These are phyloP conservation scores for Eucalyptus curtisii DNA, from an alignment of 345 rosid species.

Conservation along the genomic window DNA sequence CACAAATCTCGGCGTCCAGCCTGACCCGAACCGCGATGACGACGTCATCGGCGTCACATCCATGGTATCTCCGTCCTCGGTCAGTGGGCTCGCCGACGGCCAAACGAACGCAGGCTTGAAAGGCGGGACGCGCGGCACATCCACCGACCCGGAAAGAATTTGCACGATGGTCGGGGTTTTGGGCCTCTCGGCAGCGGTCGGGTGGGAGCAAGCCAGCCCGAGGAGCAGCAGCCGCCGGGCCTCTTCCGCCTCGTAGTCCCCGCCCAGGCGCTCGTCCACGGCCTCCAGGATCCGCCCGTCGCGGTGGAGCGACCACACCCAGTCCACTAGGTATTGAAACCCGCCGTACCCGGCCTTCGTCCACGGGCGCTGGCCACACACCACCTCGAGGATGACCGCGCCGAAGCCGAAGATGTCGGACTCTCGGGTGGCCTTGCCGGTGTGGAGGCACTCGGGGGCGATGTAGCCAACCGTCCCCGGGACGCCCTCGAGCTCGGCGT, in stretches of 20 bases:
- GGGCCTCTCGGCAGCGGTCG: conserved; percentile 37
- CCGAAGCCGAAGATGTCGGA: conserved; percentile 52
- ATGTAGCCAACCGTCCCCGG: conserved; percentile 45
- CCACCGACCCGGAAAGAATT: conserved; percentile 20
- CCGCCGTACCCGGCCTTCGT: conserved; percentile 1
- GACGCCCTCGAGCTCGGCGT: conserved; percentile 40
- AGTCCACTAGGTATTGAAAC: conserved; percentile 23
- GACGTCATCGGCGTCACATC: conserved; percentile 16
- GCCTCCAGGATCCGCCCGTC: conserved; percentile 36
- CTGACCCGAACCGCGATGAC: conserved; percentile 3
- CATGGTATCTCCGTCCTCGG: not conserved
- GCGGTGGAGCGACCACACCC: conserved; percentile 47
- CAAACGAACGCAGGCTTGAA: conserved; percentile 42
- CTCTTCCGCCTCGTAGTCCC: conserved; percentile 20
- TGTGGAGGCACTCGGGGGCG: conserved; percentile 51
- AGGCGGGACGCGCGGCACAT: conserved; percentile 23
- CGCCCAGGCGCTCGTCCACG: conserved; percentile 23
- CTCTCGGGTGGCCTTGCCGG: conserved; percentile 43
- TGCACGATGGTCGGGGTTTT: conserved; percentile 24
- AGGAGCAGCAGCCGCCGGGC: conserved; percentile 28
- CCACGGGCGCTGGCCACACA: conserved; percentile 43
- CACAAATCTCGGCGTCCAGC: conserved; percentile 17
- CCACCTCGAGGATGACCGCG: conserved; percentile 42
- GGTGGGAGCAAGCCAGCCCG: conserved; percentile 39
- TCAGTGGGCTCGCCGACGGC: conserved; percentile 2